phyloP scores from a whole-genome alignment of 805 yeast species.

The Sungouiella blattae region DNA sequence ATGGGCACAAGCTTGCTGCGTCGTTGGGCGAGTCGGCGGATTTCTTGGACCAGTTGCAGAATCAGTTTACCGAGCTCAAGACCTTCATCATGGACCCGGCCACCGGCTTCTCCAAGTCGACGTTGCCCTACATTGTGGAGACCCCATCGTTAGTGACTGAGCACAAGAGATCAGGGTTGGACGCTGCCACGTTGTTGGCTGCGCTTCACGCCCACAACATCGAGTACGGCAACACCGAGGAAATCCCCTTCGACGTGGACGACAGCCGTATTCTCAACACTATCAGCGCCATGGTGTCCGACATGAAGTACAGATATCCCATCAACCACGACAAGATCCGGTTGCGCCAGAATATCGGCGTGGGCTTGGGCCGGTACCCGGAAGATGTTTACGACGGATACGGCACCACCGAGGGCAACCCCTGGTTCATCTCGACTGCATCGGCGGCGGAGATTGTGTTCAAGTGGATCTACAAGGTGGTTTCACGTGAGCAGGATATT shows the following conservation, averaged over 20 bases:
- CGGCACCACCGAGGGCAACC: constrained; percentile 75
- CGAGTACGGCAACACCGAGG: constrained; percentile 23
- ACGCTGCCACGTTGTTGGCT: constrained; percentile 67
- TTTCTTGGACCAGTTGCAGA: constrained; percentile 26
- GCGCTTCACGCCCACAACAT: constrained; percentile 45
- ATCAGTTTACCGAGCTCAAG: constrained; percentile 32
- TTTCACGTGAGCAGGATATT: constrained; percentile 40
- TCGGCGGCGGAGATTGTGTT: constrained; percentile 64
- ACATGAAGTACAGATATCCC: constrained; percentile 75
- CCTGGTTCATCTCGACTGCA: constrained; percentile 85
- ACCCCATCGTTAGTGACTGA: constrained; percentile 48
- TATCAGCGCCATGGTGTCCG: constrained; percentile 54
- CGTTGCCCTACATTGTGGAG: constrained; percentile 61
- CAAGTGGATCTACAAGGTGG: constrained; percentile 47
- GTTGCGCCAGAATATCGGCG: constrained; percentile 38
- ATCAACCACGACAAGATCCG: constrained; percentile 55
- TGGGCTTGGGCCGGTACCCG: constrained; percentile 87
- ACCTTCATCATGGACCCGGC: constrained; percentile 34
- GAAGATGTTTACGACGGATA: constrained; percentile 86
- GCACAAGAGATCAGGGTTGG: constrained; percentile 65
- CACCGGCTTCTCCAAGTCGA: constrained; percentile 34
- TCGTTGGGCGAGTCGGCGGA: constrained; percentile 21
- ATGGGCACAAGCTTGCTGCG: constrained; percentile 46
- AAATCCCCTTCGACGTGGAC: constrained; percentile 61
- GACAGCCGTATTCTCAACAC: constrained; percentile 61